Evolutionary conservation across 768 basidiomycete genomes (phyloP).

Genomic region (Lactarius hengduanensis): DNA sequence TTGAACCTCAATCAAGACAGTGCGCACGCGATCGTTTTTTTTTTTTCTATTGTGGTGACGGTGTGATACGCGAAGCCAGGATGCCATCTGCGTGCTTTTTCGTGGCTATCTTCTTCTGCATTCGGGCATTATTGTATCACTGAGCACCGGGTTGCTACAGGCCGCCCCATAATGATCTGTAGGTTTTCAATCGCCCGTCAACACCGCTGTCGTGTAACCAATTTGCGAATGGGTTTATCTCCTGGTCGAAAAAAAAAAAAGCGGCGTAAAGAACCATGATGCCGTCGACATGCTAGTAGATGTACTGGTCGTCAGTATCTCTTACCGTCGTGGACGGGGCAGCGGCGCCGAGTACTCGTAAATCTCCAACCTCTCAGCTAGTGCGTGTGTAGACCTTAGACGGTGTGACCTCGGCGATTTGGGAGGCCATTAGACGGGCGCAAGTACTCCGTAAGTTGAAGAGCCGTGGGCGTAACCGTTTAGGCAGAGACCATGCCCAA

Average conservation of each 20-base stretch:
- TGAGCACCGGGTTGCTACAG: not conserved
- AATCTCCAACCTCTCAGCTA: not conserved
- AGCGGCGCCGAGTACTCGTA: not conserved
- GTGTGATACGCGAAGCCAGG: not conserved
- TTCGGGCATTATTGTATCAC: not conserved
- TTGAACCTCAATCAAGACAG: not conserved
- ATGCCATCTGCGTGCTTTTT: not conserved
- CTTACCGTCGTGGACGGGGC: not conserved
- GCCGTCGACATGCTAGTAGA: not conserved
- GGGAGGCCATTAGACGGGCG: not conserved
- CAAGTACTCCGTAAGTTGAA: not conserved
- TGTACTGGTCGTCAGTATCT: not conserved
- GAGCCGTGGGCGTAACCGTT: not conserved
- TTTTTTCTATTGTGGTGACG: not conserved
- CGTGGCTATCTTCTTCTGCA: not conserved
- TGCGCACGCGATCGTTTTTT: not conserved
- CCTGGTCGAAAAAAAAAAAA: not conserved
- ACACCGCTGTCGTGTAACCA: not conserved
- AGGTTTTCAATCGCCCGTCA: not conserved
- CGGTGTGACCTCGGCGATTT: not conserved
- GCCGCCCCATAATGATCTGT: not conserved
- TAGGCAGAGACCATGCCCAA: not conserved
- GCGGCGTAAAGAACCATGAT: not conserved
- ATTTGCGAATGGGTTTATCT: not conserved
- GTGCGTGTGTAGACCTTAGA: not conserved